Evolutionary conservation across 768 basidiomycete genomes (phyloP), one percentile per base, ranked within the genome.

Genomic region (Mycena amicta): DNA sequence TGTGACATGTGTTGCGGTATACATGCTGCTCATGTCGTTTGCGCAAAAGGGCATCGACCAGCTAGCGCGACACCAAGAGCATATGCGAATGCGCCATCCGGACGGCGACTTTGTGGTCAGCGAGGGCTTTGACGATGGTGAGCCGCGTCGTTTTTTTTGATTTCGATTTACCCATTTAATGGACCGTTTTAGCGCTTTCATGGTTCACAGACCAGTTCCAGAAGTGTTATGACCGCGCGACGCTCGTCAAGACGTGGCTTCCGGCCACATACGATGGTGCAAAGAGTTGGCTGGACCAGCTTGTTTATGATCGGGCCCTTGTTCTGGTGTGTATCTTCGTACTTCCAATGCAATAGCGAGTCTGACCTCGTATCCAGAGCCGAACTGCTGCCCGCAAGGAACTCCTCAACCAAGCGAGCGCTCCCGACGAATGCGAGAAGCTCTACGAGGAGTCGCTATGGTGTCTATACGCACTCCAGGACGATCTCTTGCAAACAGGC

Each of bases 171-270:
- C 51, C 57, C 67, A 47, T n/a, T 59, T n/a, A n/a, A n/a, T n/a
- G n/a, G n/a, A n/a, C n/a, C n/a, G n/a, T n/a, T 57, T 47, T 65
- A 93, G 92, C 92, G 5, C 75, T 92, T 33, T 74, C 85, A 52
- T 99, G 95, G 95, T 95, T 97, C 76, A 92, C 90, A 68, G 87
- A 89, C 13, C 89, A 94, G 62, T 99, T 97, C 71, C 86, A 95
- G 67, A 95, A 95, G 70, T 96, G 93, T 68, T 92, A 92, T 67
- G 94, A 96, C 57, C 91, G 95, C 39, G 92, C 93, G 18, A 88
- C 92, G 47, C 72, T 91, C 18, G 89, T 93, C 41, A 93, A 92
- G 82, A 91, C 90, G 0, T 93, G 92, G 91, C 71, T 93, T 15
- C 91, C 92, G 4, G 83, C 83, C 51, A 90, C 91, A 56, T 91